Base-by-base conservation (phyloP, 2,329 filamentous ascomycete genomes). In the Diaporthe sp. region DNA sequence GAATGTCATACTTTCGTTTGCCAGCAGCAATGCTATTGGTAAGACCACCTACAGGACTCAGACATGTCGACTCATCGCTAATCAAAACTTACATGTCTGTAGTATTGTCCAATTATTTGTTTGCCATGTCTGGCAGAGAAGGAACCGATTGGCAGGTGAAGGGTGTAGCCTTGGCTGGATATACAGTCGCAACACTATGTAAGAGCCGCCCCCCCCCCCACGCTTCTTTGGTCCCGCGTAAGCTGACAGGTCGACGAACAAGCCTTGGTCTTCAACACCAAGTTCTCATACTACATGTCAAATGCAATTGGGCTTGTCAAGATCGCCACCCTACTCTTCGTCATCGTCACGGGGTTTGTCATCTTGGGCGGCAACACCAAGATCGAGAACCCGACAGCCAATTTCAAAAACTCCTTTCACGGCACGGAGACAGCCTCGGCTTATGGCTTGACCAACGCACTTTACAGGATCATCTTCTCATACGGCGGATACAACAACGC, bases 41-140 rank as follows among this genome's bases (percentile, higher is more conserved):
- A 77, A 73, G 80, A 63, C 4, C 22, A 9, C 6, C 13, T 2
- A 22, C 5, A 12, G 3, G 58, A 15, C 27, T 7, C 13, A 0
- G 35, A 39, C 0, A 13, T n/a, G 17, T 8, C 0, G 12, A 22
- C 5, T 3, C 2, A 35, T 30, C 6, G 42, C 39, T 44, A 53
- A 63, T 51, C 17, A 59, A n/a, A n/a, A n/a, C n/a, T n/a, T 5
- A 25, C 4, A 9, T 25, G 2, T 32, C 0, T 1, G n/a, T 3
- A 86, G 91, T 93, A 0, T 80, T 93, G 35, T 89, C 92, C 0
- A 84, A 88, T 51, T 94, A 94, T 76, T 80, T 93, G 0, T 94
- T 89, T 81, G 85, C 86, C 12, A 90, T 91, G 56, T 87, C 84
- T 1, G 88, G 86, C 0, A 80, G 83, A 0, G 81, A 80, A 0